Evolutionary conservation across 2,329 filamentous ascomycete genomes (phyloP).

Genomic region (Byssothecium circinans): DNA sequence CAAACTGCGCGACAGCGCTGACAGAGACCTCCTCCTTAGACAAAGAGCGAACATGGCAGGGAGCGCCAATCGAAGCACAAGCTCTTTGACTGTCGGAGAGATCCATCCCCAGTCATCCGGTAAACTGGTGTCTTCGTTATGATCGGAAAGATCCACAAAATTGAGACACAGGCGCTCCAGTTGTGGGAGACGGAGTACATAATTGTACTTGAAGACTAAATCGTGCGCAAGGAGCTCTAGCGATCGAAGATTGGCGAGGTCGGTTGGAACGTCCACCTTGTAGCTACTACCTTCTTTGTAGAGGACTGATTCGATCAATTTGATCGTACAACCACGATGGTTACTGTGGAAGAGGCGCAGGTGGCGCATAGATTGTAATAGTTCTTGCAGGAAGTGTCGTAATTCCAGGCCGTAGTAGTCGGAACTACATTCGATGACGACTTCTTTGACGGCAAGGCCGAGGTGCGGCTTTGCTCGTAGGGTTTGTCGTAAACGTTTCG

Average conservation of each 20-base stretch:
- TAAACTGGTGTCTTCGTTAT: slow-evolving; percentile 3
- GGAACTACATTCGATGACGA: slow-evolving; percentile 2
- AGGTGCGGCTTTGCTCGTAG: slow-evolving; percentile 2
- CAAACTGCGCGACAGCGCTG: slow-evolving; percentile 5
- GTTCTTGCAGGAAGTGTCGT: slow-evolving; percentile 2
- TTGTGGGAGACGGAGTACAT: slow-evolving; percentile 10
- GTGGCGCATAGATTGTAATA: slow-evolving; percentile 1
- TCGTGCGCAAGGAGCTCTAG: slow-evolving; percentile 7
- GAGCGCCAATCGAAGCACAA: slow-evolving; percentile 1
- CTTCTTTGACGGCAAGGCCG: neutral
- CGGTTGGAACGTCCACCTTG: slow-evolving; percentile 3
- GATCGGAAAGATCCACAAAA: slow-evolving; percentile 1
- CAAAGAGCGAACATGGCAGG: neutral
- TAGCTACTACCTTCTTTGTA: slow-evolving; percentile 5
- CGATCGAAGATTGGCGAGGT: slow-evolving; percentile 3
- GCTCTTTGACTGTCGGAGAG: slow-evolving; percentile 8
- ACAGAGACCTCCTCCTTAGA: slow-evolving; percentile 1
- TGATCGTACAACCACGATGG: neutral
- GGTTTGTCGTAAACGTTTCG: neutral
- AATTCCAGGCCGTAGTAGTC: neutral
- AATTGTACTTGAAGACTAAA: slow-evolving; percentile 9
- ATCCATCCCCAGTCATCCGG: slow-evolving; percentile 10
- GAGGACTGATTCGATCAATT: slow-evolving; percentile 2
- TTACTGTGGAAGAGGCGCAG: slow-evolving; percentile 1
- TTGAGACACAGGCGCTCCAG: slow-evolving; percentile 5